Base-by-base conservation (phyloP, 2,329 filamentous ascomycete genomes). In the Neoascochyta sp. region DNA sequence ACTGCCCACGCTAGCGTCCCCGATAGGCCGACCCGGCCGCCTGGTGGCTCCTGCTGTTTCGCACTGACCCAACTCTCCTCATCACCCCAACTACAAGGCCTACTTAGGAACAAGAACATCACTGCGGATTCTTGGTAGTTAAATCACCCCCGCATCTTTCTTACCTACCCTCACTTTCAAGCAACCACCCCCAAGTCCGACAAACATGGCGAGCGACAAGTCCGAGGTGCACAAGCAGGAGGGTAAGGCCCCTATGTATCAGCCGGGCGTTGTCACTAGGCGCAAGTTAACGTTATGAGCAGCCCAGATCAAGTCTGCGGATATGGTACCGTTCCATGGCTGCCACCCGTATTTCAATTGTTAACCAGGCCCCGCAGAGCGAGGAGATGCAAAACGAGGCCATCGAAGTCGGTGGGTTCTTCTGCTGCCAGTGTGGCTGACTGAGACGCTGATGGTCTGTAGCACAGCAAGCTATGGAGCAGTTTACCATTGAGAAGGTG, bases 301-400 rank as follows among this genome's bases (percentile, higher is more conserved):
- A 98, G 92, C 87, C 43, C 88, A 95, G 70, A 82, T 98, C 68
- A 98, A 98, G 74, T 95, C 89, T 52, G 90, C 87, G 37, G 92
- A 98, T 63, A 98, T 98, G 92, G 92, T 96, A 75, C 66, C 72
- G 23, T n/a, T 31, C 25, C 19, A 7, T 7, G 7, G 3, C 28
- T 8, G 1, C 25, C 18, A 16, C 8, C 7, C 22, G 14, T n/a
- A n/a, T 2, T 9, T 9, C 9, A 5, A 7, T 27, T 29, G 12
- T 47, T 60, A 28, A 56, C 41, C 11, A 18, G 28, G 23, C 32
- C 13, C 15, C 18, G 51, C 61, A 96, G 92, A 90, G 83, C 55
- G 90, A 96, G 37, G 89, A 95, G 55, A 95, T 98, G 92, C 88
- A 95, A 61, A 79, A 86, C 56, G 90, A 96, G 68, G 86, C 83